Base-by-base conservation (phyloP, 2,329 filamentous ascomycete species). In the Fusarium sp. region DNA sequence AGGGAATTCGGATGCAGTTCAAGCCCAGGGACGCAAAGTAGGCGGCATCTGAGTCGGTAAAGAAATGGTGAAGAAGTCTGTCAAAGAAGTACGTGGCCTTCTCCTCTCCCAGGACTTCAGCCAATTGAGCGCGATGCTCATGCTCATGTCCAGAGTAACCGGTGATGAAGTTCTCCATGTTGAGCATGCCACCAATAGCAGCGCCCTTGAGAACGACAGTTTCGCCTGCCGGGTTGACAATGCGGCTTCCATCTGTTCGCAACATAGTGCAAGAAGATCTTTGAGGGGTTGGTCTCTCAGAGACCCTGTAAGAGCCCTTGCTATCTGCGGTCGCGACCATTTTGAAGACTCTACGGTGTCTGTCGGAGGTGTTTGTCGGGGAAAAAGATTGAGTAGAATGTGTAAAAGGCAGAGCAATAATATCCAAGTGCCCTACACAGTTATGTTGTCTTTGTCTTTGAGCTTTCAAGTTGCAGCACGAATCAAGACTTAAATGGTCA, bases 131-230 rank as follows among this genome's bases (percentile, higher is more conserved):
- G 10, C 89, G 87, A 70, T 90, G 87, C 70, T 91, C 85, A 25
- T 84, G 84, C 76, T 92, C 90, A 60, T 90, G 88, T 20, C 88
- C 90, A 13, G 89, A 84, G 67, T 87, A 92, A n/a, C 90, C 90
- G 1, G 88, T 90, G 72, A 92, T 91, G 83, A 91, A 91, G 78
- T 91, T 91, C 79, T 90, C 88, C 87, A 89, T 89, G 67, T 82
- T 81, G 56, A 82, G 78, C 78, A 80, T 80, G 25, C 81, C 81
- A 14, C 81, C 81, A 2, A 82, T 64, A 6, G 73, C 81, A 5
- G 81, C 77, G 14, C 80, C 80, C 59, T 81, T 82, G 27, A 90
- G 84, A 9, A 89, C 80, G 16, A 89, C 83, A 4, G 78, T 78
- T 14, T 86, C 80, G 23, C 84, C 86, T 59, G 85, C 77, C 0